phyloP scores from a whole-genome alignment of 192 early-diverging fungal genomes.

The Backusella morwellensis region DNA sequence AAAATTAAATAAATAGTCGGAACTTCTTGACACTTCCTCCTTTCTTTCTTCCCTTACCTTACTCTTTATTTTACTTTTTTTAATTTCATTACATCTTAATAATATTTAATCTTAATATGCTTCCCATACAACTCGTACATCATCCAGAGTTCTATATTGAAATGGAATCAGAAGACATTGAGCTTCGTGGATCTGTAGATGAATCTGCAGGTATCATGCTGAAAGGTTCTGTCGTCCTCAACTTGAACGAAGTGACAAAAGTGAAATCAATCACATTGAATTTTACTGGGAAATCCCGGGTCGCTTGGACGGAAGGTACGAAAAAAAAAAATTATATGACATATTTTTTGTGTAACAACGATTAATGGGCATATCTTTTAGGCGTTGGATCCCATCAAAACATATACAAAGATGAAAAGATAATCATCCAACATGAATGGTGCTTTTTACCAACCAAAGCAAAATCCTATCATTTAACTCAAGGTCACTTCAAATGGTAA shows the following conservation, averaged over 20 bases:
- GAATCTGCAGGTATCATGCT: slow-evolving; percentile 50
- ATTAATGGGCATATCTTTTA: not conserved
- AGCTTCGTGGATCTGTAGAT: slow-evolving; percentile 34
- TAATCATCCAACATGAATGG: slow-evolving; percentile 58
- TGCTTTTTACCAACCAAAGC: slow-evolving; percentile 46
- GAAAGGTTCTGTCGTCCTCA: slow-evolving; percentile 51
- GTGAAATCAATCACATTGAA: slow-evolving; percentile 49
- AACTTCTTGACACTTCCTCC: not conserved
- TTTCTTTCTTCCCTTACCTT: not conserved
- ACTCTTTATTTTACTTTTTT: not conserved
- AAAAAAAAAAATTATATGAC: not conserved
- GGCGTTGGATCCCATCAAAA: slow-evolving; percentile 29
- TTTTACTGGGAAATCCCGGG: slow-evolving; percentile 54
- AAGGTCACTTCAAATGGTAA: slow-evolving; percentile 46
- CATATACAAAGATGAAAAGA: slow-evolving; percentile 32
- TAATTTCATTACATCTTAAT: not conserved
- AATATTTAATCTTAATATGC: not conserved
- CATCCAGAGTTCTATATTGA: slow-evolving; percentile 34
- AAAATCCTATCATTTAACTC: slow-evolving; percentile 34
- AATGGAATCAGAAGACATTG: slow-evolving; percentile 31
- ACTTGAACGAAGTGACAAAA: slow-evolving; percentile 47
- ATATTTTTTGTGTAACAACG: not conserved
- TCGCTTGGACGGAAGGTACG: slow-evolving; percentile 45
- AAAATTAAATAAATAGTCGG: slow-evolving; percentile 3
- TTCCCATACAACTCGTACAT: slow-evolving; percentile 28